These are phyloP conservation scores for Lenzites betulinus DNA, from an alignment of 768 basidiomycete species.

Conservation along the genomic window DNA sequence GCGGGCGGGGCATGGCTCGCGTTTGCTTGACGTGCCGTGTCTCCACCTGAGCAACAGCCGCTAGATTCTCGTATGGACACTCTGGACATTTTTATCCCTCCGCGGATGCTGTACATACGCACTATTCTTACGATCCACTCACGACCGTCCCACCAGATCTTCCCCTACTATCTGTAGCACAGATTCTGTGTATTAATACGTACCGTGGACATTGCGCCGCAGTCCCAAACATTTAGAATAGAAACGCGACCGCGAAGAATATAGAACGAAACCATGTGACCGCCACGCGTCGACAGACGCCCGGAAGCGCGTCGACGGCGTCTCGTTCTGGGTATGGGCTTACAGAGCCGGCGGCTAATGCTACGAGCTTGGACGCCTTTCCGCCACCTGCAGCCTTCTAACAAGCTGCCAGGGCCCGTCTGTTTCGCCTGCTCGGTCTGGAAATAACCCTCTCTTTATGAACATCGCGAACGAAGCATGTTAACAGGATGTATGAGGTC, in stretches of 20 bases:
- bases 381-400: background rate
- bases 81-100: background rate
- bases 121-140: constrained; percentile 3
- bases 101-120: constrained; percentile 9
- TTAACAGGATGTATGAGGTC: constrained; percentile 17
- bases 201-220: background rate
- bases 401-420: background rate
- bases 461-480: background rate
- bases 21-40: constrained; percentile 8
- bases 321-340: too few species aligned
- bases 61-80: background rate
- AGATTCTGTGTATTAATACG: background rate
- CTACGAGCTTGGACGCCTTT: background rate
- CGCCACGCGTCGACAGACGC: background rate
- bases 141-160: background rate
- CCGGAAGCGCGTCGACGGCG: background rate
- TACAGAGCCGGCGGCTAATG: constrained; percentile 1
- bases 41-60: background rate
- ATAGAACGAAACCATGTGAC: background rate
- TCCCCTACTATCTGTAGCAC: background rate
- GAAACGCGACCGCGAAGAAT: background rate
- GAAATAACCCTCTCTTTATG: background rate
- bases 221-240: background rate
- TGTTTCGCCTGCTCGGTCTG: background rate
- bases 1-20: constrained; percentile 17